Base-by-base conservation (phyloP, 106 monocot species). In the Cymbidium sinense region DNA sequence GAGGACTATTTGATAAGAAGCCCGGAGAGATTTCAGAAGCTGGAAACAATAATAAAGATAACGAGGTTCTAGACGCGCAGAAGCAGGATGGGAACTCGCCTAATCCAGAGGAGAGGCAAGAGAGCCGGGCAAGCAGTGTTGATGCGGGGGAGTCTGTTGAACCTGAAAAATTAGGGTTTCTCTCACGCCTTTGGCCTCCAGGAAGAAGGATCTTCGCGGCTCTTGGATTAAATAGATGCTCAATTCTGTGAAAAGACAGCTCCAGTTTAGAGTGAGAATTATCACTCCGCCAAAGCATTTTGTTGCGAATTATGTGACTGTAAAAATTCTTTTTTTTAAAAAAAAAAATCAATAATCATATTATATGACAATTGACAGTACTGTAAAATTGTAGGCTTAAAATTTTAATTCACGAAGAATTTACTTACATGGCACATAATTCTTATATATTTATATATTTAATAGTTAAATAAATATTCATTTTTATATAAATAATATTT, bases 1-100 rank as follows among this genome's bases (percentile, higher is more conserved):
- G 90, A 79, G 94, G 94, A 19, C 82, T 99, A 4, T 99, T 99
- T 70, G 98, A 99, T 82, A 99, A 90, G 85, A 98, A 92, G 61
- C 98, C 98, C 8, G 98, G 98, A 30, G 94, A 94, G 67, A 94
- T 98, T 51, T 76, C 94, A 18, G 87, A 90, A 82, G 89, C 85
- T 43, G 89, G 85, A 64, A 82, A 23, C 20, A 89, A 81, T 35
- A 25, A 54, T 19, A 23, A 3, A 76, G 84, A 73, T 12, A 81
- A 35, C 23, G 13, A 78, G 44, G 50, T 2, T 74, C 70, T 41
- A 0, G 70, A 61, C 17, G 37, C 79, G 19, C 23, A 70, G 29
- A 74, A 36, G 18, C 23, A 35, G 10, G 64, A 67, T 43, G 73
- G 6, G 47, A 82, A 71, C 0, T 50, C 34, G 33, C 20, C 47